Conservation (phyloP, 495 filamentous ascomycete genomes). For the Entonaema liquescens region DNA sequence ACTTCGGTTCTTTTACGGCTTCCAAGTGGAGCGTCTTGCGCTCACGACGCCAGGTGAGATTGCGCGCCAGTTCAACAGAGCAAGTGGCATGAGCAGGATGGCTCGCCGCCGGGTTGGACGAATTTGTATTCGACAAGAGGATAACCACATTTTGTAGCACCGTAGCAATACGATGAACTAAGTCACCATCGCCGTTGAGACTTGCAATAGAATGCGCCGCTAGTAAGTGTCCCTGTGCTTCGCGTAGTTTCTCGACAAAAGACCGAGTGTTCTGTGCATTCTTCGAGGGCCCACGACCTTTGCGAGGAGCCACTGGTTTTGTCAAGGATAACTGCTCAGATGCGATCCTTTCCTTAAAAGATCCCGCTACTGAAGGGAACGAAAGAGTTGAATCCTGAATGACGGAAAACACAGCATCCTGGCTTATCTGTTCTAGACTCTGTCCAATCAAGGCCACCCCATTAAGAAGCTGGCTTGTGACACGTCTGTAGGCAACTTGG, state of each 20-base stretch:
- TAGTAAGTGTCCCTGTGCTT: constrained; percentile 67
- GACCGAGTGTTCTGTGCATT: constrained; percentile 44
- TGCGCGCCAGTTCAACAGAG: constrained; percentile 70
- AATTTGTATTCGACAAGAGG: constrained; percentile 67
- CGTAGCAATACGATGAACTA: constrained; percentile 66
- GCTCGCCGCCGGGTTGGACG: constrained; percentile 43
- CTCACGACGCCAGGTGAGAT: constrained; percentile 66
- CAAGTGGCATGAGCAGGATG: constrained; percentile 67
- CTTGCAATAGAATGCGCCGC: constrained; percentile 65
- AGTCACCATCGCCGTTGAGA: constrained; percentile 52
- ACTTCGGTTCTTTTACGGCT: constrained; percentile 38
- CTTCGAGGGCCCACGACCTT: constrained; percentile 30
- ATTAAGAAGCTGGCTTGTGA: constrained; percentile 62
- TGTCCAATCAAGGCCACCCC: constrained; percentile 66
- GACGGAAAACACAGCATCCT: constrained; percentile 86
- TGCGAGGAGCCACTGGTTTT: constrained; percentile 44
- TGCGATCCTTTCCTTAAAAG: constrained; percentile 29
- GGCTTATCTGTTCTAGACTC: constrained; percentile 72
- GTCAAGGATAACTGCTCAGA: constrained; percentile 33
- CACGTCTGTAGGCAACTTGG: constrained; percentile 50
- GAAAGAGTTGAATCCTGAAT: constrained; percentile 92
- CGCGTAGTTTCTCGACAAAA: constrained; percentile 66
- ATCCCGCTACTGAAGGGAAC: constrained; percentile 68
- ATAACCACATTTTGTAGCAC: constrained; percentile 70
- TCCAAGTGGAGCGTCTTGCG: constrained; percentile 60